Percentiles rank a stretch among this genome's conserved stretches.
These are phyloP conservation scores for Ophiosphaerella herpotricha DNA, from an alignment of 2,329 filamentous ascomycete species.

Conservation along the genomic window DNA sequence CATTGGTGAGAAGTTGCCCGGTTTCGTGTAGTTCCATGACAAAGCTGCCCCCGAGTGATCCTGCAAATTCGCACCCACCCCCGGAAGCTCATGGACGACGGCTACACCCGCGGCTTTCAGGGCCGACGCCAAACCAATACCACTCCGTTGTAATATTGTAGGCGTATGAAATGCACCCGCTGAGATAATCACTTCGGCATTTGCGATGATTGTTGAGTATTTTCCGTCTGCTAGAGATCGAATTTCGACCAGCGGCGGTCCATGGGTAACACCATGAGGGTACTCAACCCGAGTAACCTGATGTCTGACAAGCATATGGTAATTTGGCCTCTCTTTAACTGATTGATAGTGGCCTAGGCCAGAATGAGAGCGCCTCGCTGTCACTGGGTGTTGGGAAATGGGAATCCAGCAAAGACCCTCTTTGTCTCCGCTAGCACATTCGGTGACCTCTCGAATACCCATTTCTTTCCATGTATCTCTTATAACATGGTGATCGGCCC, in stretches of 20 bases:
- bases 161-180: conserved; percentile 58
- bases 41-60: conserved; percentile 51
- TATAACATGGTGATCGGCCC: conserved; percentile 1
- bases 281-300: conserved; percentile 8
- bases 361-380: conserved; percentile 10
- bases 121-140: conserved; percentile 56
- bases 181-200: conserved; percentile 53
- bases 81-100: conserved; percentile 57
- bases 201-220: not conserved
- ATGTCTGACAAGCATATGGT: conserved; percentile 9
- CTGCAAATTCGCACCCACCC: conserved; percentile 66
- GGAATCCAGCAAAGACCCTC: conserved; percentile 11
- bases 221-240: conserved; percentile 2
- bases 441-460: conserved; percentile 1
- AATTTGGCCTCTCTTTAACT: conserved; percentile 10
- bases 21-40: conserved; percentile 7
- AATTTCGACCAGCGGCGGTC: conserved; percentile 35
- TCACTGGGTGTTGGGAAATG: conserved; percentile 7
- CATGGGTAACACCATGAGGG: not conserved
- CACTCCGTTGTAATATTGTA: conserved; percentile 63
- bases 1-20: conserved; percentile 6
- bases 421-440: conserved; percentile 8
- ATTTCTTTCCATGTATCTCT: conserved; percentile 9
- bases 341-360: conserved; percentile 12
- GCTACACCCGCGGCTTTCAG: conserved; percentile 55